Base-by-base conservation (phyloP, 2,329 filamentous ascomycete genomes). In the Lecanicillium sp. region DNA sequence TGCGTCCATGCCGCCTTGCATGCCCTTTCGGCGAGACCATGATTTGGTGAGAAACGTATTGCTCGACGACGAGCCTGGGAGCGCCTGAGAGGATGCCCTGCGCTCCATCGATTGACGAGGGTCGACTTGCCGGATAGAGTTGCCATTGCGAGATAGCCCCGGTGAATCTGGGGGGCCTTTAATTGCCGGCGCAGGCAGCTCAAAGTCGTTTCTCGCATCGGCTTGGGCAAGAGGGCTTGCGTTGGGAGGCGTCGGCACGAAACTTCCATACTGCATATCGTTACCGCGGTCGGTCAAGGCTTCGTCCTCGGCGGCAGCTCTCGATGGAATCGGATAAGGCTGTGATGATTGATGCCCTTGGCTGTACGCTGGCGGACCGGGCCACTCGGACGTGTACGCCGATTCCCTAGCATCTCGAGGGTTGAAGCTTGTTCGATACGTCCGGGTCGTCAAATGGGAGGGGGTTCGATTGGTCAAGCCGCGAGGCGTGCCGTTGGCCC, bases 141-240 rank as follows among this genome's bases (percentile, higher is more conserved):
- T 25, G 22, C 22, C 22, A 25, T 25, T 6, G 11, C 22, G 22
- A 25, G 19, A n/a, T 13, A 20, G 33, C 20, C 20, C 9, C 28
- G n/a, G 19, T 31, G 25, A 42, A 12, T 44, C 22, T 6, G 6
- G 7, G 9, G 62, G 58, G 12, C 66, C 57, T 20, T 56, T 57
- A 28, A 79, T 62, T 0, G 74, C 74, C 3, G 75, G 74, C 5
- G 54, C 71, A 0, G 75, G 75, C 11, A 79, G 59, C 48, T 70
- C 69, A 42, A 78, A 76, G 2, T 61, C 56, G 25, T 59, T 57
- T 40, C 38, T 41, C 13, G 35, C 43, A 31, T 45, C 47, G 17
- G 35, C 41, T 19, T 28, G 41, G 19, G 22, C 18, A 29, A 49
- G 42, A 49, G 60, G 40, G 44, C 58, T 39, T 36, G 52, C 37